Conservation (phyloP, 2,329 filamentous ascomycete species). For the Calonectria hongkongensis region DNA sequence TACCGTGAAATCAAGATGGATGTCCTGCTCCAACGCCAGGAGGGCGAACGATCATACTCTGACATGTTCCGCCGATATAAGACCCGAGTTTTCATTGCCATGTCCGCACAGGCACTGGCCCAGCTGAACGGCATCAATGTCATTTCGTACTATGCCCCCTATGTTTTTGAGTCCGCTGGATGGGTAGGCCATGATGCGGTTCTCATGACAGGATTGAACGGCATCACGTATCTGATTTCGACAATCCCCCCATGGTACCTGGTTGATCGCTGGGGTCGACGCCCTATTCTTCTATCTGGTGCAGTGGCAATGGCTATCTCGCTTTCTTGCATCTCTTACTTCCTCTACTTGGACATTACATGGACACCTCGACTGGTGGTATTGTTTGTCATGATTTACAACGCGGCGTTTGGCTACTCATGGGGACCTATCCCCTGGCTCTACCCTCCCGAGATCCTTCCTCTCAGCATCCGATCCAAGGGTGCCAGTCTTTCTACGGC, state of each 20-base stretch:
- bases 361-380: constrained; percentile 91
- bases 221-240: constrained; percentile 89
- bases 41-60: constrained; percentile 91
- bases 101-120: constrained; percentile 96
- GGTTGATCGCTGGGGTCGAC: constrained; percentile 92
- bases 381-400: constrained; percentile 98
- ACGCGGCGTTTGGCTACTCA: constrained; percentile 93
- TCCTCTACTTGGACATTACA: constrained; percentile 89
- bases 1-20: constrained; percentile 99
- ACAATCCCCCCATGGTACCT: constrained; percentile 98
- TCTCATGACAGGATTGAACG: constrained; percentile 98
- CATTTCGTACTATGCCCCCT: constrained; percentile 98
- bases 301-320: constrained; percentile 93
- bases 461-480: constrained; percentile 96
- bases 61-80: constrained; percentile 97
- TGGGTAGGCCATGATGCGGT: constrained; percentile 94
- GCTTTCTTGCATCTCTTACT: constrained; percentile 93
- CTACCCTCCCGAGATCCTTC: constrained; percentile 98
- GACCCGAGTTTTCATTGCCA: constrained; percentile 96
- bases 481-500: constrained; percentile 97
- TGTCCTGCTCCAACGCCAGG: constrained; percentile 92
- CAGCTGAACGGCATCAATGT: constrained; percentile 99
- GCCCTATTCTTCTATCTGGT: constrained; percentile 91
- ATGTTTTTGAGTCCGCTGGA: constrained; percentile 97
- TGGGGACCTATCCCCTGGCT: constrained; percentile 99